A percentile compares a stretch with the other conserved stretches of the same genome.
Evolutionary conservation across 176 grass and related monocot species (phyloP).

Genomic region (Zea mays): DNA sequence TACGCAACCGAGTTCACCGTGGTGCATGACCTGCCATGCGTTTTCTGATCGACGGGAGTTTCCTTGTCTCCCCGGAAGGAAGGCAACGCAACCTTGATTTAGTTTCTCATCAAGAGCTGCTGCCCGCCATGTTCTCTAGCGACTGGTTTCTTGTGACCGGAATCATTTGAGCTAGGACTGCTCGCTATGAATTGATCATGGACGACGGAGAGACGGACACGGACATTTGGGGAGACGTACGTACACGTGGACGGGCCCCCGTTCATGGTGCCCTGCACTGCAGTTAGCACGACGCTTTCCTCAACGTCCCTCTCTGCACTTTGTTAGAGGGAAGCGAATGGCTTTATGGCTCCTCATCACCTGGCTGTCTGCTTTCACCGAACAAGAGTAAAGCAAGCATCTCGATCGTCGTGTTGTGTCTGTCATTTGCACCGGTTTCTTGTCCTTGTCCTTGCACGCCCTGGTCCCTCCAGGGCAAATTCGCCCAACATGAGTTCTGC

Average conservation of each 20-base stretch:
- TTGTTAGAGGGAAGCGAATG: background rate
- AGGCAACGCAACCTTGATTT: background rate
- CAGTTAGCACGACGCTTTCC: background rate
- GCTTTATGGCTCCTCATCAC: background rate
- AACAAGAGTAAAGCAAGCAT: background rate
- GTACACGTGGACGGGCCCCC: background rate
- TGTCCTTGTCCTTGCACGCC: background rate
- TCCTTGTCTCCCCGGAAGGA: background rate
- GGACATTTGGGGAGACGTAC: background rate
- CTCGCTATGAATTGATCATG: no score
- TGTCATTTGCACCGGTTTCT: background rate
- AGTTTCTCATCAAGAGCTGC: background rate
- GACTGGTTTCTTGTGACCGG: background rate
- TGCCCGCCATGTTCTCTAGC: background rate
- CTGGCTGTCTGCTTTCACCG: background rate
- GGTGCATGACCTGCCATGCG: background rate
- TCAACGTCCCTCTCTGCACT: background rate
- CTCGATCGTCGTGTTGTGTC: no score
- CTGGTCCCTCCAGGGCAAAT: no score
- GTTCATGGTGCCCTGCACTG: background rate
- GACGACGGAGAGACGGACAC: no score
- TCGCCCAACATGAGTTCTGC: background rate
- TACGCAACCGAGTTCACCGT: conserved; percentile 25
- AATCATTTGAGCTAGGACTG: background rate
- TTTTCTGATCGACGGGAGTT: background rate